These are phyloP conservation scores for Gillenia trifoliata DNA, from an alignment of 306 rosid species.

Conservation along the genomic window DNA sequence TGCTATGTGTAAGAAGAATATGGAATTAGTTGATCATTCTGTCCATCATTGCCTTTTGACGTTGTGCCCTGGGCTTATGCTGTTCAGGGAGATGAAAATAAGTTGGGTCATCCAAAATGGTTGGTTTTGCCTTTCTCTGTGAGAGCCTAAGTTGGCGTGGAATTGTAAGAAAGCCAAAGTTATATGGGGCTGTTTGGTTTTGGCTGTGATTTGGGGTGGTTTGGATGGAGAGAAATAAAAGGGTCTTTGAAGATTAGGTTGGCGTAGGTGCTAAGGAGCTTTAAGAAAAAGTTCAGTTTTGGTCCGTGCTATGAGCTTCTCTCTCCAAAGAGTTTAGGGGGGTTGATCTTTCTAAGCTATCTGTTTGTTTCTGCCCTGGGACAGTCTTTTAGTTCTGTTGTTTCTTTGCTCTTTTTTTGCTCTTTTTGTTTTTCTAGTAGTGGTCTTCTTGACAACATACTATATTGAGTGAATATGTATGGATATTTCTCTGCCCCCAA, in stretches of 20 bases:
- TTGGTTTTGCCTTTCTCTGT: too few species aligned
- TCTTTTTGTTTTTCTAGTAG: too few species aligned
- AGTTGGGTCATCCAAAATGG: too few species aligned
- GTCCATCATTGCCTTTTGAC: too few species aligned
- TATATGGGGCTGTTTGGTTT: too few species aligned
- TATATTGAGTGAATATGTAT: too few species aligned
- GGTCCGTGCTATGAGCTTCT: not conserved
- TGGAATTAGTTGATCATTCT: not conserved
- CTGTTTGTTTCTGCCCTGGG: not conserved
- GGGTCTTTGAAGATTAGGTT: not conserved
- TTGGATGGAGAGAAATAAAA: not conserved
- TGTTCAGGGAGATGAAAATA: too few species aligned
- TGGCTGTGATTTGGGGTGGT: not conserved
- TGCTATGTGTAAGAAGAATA: not conserved
- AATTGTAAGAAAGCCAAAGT: too few species aligned
- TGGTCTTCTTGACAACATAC: too few species aligned
- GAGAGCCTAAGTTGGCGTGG: not conserved
- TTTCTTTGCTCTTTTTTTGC: too few species aligned
- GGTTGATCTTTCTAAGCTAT: not conserved
- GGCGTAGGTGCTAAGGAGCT: not conserved
- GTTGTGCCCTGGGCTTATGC: too few species aligned
- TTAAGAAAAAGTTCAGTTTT: not conserved
- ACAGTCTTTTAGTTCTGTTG: not conserved
- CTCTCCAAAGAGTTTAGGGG: not conserved
- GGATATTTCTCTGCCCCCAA: not conserved